These are phyloP conservation scores for Strobilomyces dryophilus DNA, from an alignment of 768 basidiomycete genomes.

Conservation along the genomic window DNA sequence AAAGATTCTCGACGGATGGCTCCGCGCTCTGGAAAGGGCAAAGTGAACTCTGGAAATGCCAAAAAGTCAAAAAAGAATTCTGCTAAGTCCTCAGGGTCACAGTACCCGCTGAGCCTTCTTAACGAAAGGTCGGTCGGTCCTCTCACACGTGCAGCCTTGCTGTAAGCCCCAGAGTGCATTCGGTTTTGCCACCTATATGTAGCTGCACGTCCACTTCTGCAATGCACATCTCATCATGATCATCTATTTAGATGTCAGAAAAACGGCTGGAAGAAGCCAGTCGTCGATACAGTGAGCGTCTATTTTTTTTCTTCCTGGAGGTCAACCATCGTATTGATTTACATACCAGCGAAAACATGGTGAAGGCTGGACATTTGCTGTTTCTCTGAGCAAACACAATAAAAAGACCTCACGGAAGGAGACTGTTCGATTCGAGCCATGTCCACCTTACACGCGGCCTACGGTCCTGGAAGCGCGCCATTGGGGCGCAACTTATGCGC, in stretches of 20 bases:
- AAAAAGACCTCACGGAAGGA: slow-evolving; percentile 70
- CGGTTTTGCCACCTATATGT: too few relatives aligned
- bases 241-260: slow-evolving; percentile 70
- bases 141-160: too few relatives aligned
- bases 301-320: background rate
- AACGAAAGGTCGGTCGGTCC: slow-evolving; percentile 58
- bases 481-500: slow-evolving; percentile 84
- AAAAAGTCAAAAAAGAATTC: slow-evolving; percentile 71
- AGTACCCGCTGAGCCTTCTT: slow-evolving; percentile 75
- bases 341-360: slow-evolving; percentile 44
- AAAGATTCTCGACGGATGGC: too few relatives aligned
- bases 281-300: slow-evolving; percentile 62
- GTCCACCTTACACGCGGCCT: slow-evolving; percentile 61
- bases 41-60: slow-evolving; percentile 87
- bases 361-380: slow-evolving; percentile 58
- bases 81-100: slow-evolving; percentile 50
- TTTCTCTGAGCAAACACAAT: slow-evolving; percentile 62
- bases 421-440: slow-evolving; percentile 66
- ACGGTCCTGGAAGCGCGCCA: slow-evolving; percentile 83
- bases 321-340: slow-evolving; percentile 7
- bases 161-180: too few relatives aligned
- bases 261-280: slow-evolving; percentile 81
- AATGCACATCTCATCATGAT: background rate
- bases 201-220: background rate
- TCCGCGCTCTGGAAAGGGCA: slow-evolving; percentile 54